Evolutionary conservation across 2,329 filamentous ascomycete species (phyloP).

Genomic region (Tolypocladium nubicola): DNA sequence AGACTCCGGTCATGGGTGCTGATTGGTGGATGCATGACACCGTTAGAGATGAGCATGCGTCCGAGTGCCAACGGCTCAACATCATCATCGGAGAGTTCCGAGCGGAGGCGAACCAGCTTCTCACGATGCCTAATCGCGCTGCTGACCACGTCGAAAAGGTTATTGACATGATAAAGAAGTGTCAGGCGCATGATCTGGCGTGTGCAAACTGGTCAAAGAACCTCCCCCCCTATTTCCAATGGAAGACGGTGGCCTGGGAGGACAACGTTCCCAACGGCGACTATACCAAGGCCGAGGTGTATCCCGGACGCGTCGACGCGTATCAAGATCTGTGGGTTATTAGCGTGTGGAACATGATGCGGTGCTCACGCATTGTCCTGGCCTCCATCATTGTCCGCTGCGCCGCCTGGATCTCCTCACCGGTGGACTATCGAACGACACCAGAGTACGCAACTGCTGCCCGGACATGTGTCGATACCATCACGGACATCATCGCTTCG

Average conservation of each 20-base stretch:
- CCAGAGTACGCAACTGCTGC: conserved; percentile 48
- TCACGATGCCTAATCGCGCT: conserved; percentile 34
- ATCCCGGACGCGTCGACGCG: conserved; percentile 48
- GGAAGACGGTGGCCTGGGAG: conserved; percentile 45
- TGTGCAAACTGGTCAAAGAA: conserved; percentile 38
- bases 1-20: conserved; percentile 38
- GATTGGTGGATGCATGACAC: conserved; percentile 50
- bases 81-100: conserved; percentile 46
- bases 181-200: conserved; percentile 41
- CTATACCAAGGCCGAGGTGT: conserved; percentile 43
- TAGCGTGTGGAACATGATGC: conserved; percentile 45
- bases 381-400: conserved; percentile 46
- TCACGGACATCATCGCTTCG: conserved; percentile 48
- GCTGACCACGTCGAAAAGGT: conserved; percentile 40
- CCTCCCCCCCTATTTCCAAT: conserved; percentile 39
- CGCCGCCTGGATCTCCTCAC: conserved; percentile 48
- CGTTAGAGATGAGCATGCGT: conserved; percentile 36
- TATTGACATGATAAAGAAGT: conserved; percentile 38
- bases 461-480: conserved; percentile 37
- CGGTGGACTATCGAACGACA: conserved; percentile 52
- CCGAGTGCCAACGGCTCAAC: conserved; percentile 38
- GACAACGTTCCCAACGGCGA: conserved; percentile 40
- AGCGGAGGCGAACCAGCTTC: conserved; percentile 38
- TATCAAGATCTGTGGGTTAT: conserved; percentile 49
- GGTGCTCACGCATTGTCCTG: conserved; percentile 43